Conservation (phyloP, 345 rosid genomes). For the Syzygium aqueum region DNA sequence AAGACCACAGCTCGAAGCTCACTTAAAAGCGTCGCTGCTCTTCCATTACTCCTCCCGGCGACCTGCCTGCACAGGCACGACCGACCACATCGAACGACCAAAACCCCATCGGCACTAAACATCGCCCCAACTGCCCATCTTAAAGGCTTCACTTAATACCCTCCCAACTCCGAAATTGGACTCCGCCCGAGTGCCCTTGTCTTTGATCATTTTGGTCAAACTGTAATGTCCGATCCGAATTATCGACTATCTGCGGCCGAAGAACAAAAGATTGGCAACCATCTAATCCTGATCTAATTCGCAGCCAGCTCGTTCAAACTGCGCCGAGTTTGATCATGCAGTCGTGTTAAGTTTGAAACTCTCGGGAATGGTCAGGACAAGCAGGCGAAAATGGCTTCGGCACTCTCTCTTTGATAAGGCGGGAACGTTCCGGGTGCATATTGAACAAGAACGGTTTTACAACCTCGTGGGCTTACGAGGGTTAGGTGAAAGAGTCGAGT, state of each 20-base stretch:
- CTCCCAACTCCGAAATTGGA: not conserved
- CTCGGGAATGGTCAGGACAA: not conserved
- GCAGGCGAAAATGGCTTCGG: not conserved
- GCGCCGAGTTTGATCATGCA: not conserved
- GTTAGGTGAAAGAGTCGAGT: not conserved
- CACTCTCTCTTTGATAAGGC: not conserved
- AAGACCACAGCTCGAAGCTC: too few relatives aligned
- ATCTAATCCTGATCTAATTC: not conserved
- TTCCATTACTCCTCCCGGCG: not conserved
- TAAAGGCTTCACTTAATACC: not conserved
- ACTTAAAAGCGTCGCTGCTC: not conserved
- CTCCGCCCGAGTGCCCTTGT: too few relatives aligned
- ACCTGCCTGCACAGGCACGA: not conserved
- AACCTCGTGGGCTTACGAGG: not conserved
- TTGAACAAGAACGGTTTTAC: not conserved
- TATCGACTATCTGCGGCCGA: not conserved
- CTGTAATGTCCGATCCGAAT: not conserved
- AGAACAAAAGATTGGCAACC: not conserved
- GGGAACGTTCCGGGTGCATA: not conserved
- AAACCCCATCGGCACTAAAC: not conserved
- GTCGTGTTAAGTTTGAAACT: not conserved
- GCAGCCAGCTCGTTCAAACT: not conserved
- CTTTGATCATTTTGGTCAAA: too few relatives aligned
- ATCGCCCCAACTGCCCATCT: not conserved
- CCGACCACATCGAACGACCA: not conserved